phyloP scores from a whole-genome alignment of 345 rosid species.

The Hibiscus trionum region DNA sequence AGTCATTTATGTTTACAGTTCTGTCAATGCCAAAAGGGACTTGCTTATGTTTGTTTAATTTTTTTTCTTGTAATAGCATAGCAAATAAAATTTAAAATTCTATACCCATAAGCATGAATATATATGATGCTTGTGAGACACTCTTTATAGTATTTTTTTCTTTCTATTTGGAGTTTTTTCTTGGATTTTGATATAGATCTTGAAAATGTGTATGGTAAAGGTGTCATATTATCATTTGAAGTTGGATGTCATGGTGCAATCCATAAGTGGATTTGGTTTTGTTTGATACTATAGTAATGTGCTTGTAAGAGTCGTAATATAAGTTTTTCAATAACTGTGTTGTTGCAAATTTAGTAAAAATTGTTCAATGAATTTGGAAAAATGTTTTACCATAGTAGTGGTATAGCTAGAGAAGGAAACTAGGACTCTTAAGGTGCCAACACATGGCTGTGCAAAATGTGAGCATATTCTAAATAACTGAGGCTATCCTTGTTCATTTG shows the following conservation, averaged over 20 bases:
- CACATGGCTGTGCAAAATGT: too few species aligned
- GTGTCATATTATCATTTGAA: not conserved
- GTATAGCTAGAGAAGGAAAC: too few species aligned
- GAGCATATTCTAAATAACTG: too few species aligned
- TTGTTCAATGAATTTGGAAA: too few species aligned
- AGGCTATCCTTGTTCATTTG: too few species aligned
- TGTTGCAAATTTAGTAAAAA: too few species aligned
- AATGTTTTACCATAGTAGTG: too few species aligned
- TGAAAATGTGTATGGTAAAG: not conserved
- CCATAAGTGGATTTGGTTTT: too few species aligned
- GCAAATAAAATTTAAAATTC: not conserved
- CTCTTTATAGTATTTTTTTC: not conserved
- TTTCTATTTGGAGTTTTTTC: conserved; percentile 2
- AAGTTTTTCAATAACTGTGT: too few species aligned
- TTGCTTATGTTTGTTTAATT: not conserved
- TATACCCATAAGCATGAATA: not conserved
- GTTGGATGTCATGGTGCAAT: not conserved
- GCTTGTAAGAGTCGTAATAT: too few species aligned
- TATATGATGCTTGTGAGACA: not conserved
- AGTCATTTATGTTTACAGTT: not conserved
- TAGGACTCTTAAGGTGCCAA: too few species aligned
- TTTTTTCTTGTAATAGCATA: not conserved
- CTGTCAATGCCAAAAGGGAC: not conserved
- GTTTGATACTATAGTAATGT: too few species aligned
- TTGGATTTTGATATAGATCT: not conserved